Evolutionary conservation across 176 grass and related monocot species (phyloP).

Genomic region (Lolium rigidum): DNA sequence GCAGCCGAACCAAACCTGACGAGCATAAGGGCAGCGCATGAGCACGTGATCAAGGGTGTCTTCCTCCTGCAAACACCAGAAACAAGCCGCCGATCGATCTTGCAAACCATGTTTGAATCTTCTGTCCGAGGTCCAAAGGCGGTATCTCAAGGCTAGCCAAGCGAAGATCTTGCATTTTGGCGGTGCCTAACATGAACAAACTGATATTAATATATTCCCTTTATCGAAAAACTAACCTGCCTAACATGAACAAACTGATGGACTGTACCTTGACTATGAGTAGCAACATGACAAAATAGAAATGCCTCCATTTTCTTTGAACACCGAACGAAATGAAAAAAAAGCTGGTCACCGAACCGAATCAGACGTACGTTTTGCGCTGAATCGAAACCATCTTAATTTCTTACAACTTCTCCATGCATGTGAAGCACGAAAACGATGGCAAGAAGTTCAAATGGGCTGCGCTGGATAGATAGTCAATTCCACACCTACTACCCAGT

Average conservation of each 20-base stretch:
- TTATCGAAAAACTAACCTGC: no score
- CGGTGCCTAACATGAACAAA: no score
- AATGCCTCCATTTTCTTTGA: slow-evolving; percentile 6
- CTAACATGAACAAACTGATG: neutral
- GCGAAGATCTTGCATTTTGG: no score
- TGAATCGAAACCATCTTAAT: neutral
- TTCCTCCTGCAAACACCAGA: no score
- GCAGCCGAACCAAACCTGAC: no score
- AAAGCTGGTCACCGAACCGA: neutral
- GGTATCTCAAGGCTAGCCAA: no score
- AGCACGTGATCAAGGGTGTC: no score
- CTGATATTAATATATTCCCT: no score
- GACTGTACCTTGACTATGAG: neutral
- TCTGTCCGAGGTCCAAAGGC: no score
- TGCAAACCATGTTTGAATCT: no score
- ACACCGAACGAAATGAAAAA: neutral
- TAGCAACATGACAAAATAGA: neutral
- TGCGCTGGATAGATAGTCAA: neutral
- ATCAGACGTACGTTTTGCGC: neutral
- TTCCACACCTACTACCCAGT: slow-evolving; percentile 6
- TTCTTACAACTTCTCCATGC: neutral
- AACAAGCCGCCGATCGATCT: no score
- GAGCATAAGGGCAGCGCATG: no score
- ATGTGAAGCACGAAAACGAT: neutral
- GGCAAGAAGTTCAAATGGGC: slow-evolving; percentile 10